Evolutionary conservation across 179 eudicot genomes (phyloP).

Genomic region (Silene noctiflora): DNA sequence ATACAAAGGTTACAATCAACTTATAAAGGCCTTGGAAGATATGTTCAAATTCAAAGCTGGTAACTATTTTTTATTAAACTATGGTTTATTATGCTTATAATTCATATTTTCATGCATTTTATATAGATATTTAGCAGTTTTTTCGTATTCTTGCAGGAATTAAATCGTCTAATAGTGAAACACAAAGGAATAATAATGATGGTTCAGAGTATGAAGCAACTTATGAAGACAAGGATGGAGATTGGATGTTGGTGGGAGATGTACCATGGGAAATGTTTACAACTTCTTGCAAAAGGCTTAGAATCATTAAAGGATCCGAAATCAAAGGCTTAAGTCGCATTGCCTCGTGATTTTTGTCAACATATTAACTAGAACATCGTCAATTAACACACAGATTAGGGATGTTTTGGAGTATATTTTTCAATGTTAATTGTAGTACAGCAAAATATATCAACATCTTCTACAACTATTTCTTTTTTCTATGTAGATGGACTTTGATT

Average conservation of each 20-base stretch:
- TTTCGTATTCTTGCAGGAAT: conserved; percentile 5
- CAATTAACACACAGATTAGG: too few relatives aligned
- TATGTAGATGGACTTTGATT: too few relatives aligned
- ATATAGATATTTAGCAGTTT: background rate
- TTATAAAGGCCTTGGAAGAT: conserved; percentile 26
- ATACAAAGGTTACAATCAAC: conserved; percentile 29
- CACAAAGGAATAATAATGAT: background rate
- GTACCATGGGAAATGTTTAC: conserved; percentile 28
- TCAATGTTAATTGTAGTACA: too few relatives aligned
- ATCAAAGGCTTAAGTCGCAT: conserved; percentile 13
- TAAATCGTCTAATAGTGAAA: background rate
- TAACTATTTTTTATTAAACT: background rate
- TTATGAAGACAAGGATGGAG: conserved; percentile 37
- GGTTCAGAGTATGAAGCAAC: conserved; percentile 29
- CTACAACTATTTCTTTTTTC: too few relatives aligned
- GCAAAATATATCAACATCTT: too few relatives aligned
- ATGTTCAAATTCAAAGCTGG: conserved; percentile 33
- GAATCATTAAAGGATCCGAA: conserved; percentile 24
- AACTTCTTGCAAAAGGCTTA: conserved; percentile 30
- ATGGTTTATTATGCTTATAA: too few relatives aligned
- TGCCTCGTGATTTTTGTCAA: background rate
- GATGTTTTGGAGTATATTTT: too few relatives aligned
- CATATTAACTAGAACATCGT: too few relatives aligned
- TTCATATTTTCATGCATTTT: too few relatives aligned
- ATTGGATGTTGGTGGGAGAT: conserved; percentile 32